phyloP scores from a whole-genome alignment of 78 protist species.

The Protostelium mycophagum region DNA sequence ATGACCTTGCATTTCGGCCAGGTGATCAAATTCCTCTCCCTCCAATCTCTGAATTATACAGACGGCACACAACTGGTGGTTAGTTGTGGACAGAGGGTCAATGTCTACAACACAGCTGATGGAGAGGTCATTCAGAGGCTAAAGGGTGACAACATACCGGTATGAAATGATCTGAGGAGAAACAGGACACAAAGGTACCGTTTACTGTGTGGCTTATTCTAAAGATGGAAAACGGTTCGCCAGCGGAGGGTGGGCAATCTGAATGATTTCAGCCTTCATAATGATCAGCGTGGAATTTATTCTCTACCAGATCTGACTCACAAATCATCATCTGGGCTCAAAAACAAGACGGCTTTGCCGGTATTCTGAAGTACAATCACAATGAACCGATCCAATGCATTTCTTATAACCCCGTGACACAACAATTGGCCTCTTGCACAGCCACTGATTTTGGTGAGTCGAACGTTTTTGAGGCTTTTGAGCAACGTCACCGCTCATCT shows the following conservation, averaged over 20 bases:
- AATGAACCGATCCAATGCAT: slow-evolving; percentile 58
- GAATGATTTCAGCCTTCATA: neutral
- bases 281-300: neutral
- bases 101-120: neutral
- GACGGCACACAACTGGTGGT: slow-evolving; percentile 1
- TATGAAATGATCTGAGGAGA: neutral
- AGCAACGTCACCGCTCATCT: neutral
- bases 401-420: slow-evolving; percentile 68
- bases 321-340: slow-evolving; percentile 8
- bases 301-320: neutral
- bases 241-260: neutral
- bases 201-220: slow-evolving; percentile 1
- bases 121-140: neutral
- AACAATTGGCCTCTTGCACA: slow-evolving; percentile 58
- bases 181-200: slow-evolving; percentile 2
- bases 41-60: neutral
- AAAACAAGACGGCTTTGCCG: slow-evolving; percentile 6
- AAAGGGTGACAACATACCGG: neutral
- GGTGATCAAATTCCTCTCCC: neutral
- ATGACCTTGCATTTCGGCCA: slow-evolving; percentile 3
- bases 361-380: slow-evolving; percentile 26
- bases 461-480: neutral
- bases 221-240: slow-evolving; percentile 2
- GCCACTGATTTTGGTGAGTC: slow-evolving; percentile 64
- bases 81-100: neutral